These are phyloP conservation scores for Wickerhamiella kurtzmanii DNA, from an alignment of 805 yeast species.

Conservation along the genomic window DNA sequence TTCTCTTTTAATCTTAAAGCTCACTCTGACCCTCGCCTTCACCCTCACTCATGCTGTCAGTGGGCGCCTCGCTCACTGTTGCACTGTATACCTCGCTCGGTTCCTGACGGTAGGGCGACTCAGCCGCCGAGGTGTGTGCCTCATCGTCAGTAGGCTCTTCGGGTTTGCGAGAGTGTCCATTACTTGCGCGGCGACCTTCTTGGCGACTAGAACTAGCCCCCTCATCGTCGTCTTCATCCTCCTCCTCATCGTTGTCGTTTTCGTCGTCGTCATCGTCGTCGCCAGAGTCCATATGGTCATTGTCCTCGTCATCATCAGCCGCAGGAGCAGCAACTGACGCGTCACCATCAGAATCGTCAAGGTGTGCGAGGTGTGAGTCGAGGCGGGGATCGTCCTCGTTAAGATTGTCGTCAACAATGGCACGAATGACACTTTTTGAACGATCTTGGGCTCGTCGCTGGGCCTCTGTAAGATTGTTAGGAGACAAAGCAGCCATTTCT, in stretches of 20 bases:
- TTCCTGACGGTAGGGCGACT: not conserved
- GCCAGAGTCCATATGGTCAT: slow-evolving; percentile 2
- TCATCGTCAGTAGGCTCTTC: not conserved
- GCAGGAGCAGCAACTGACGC: not conserved
- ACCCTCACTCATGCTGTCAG: not conserved
- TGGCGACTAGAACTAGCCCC: not conserved
- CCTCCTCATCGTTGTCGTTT: slow-evolving; percentile 7
- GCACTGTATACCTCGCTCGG: not conserved
- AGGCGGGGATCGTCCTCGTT: slow-evolving; percentile 10
- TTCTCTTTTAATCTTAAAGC: not conserved
- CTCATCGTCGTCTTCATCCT: slow-evolving; percentile 11
- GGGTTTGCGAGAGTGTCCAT: not conserved
- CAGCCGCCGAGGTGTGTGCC: not conserved
- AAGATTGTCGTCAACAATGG: slow-evolving; percentile 1
- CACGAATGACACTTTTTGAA: not conserved
- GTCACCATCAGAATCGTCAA: not conserved
- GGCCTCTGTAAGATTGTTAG: slow-evolving; percentile 19
- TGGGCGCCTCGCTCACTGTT: not conserved
- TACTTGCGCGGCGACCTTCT: not conserved
- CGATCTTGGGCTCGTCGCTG: slow-evolving; percentile 7
- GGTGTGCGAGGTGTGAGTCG: slow-evolving; percentile 7
- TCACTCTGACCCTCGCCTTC: slow-evolving; percentile 1
- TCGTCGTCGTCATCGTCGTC: slow-evolving; percentile 7
- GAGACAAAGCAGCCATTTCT: slow-evolving; percentile 49
- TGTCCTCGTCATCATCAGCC: slow-evolving; percentile 10